phyloP scores from a whole-genome alignment of 345 rosid genomes.

The Eucalyptus pauciflora region DNA sequence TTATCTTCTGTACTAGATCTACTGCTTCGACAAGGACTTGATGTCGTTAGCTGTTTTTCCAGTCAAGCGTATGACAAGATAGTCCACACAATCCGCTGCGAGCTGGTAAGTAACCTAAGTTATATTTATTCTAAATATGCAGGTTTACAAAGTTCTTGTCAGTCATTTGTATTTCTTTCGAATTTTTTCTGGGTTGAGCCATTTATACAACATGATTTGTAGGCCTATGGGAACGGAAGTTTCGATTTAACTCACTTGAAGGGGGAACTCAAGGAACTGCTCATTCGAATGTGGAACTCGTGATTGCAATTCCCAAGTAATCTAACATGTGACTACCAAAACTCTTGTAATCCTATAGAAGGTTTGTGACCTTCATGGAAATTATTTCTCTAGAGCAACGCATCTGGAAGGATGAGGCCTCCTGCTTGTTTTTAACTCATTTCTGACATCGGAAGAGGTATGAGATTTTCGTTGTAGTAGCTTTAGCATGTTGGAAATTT shows the following conservation, averaged over 20 bases:
- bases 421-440: not conserved
- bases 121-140: not conserved
- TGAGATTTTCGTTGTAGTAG: not conserved
- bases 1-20: conserved; percentile 38
- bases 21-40: conserved; percentile 35
- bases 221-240: not conserved
- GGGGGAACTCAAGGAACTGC: not conserved
- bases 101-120: conserved; percentile 19
- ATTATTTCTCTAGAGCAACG: not conserved
- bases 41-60: conserved; percentile 33
- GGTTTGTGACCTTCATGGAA: not conserved
- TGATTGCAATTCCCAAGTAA: not conserved
- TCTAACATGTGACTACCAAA: not conserved
- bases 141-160: not conserved
- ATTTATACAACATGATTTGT: not conserved
- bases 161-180: not conserved
- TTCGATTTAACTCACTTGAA: not conserved
- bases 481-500: not conserved
- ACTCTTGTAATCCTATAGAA: not conserved
- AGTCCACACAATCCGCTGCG: conserved; percentile 36
- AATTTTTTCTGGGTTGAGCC: not conserved
- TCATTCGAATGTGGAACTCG: not conserved
- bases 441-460: not conserved
- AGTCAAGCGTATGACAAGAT: conserved; percentile 27
- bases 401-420: not conserved